Percentiles rank a stretch among this genome's conserved stretches.
Evolutionary conservation across 2,329 filamentous ascomycete species (phyloP).

Genomic region (Fusarium sp.): DNA sequence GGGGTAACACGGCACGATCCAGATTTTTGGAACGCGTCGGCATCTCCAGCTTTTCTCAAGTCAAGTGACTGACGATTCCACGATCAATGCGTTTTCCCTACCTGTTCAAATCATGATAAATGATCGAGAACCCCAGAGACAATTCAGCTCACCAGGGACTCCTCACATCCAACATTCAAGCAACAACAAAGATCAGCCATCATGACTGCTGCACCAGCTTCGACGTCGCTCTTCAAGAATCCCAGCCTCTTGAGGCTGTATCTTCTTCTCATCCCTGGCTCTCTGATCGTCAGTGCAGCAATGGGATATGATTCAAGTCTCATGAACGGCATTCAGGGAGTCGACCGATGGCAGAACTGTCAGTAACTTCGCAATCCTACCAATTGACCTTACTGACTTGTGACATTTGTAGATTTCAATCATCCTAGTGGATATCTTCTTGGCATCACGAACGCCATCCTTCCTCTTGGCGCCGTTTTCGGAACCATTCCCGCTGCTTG

Average conservation of each 20-base stretch:
- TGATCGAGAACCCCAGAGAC: background rate
- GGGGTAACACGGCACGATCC: background rate
- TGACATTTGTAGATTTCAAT: slow-evolving; percentile 41
- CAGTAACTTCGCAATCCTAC: no score
- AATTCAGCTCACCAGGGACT: background rate
- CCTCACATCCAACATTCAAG: no score
- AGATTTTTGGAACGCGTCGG: background rate
- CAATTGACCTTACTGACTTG: background rate
- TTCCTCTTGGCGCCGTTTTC: slow-evolving; percentile 54
- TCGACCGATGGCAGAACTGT: background rate
- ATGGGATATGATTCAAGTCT: slow-evolving; percentile 2
- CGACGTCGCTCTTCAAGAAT: background rate
- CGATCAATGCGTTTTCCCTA: background rate
- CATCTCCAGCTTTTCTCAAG: background rate
- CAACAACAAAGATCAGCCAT: no score
- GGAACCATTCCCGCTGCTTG: slow-evolving; percentile 52
- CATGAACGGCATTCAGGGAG: background rate
- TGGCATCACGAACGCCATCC: slow-evolving; percentile 55
- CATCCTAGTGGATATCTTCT: slow-evolving; percentile 52
- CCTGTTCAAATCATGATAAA: background rate
- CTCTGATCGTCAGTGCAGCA: background rate
- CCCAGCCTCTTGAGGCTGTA: background rate
- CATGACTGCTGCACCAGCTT: background rate
- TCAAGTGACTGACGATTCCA: background rate
- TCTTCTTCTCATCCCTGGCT: background rate